These are phyloP conservation scores for Biscogniauxia sp. DNA, from an alignment of 2,329 filamentous ascomycete genomes.

Conservation along the genomic window DNA sequence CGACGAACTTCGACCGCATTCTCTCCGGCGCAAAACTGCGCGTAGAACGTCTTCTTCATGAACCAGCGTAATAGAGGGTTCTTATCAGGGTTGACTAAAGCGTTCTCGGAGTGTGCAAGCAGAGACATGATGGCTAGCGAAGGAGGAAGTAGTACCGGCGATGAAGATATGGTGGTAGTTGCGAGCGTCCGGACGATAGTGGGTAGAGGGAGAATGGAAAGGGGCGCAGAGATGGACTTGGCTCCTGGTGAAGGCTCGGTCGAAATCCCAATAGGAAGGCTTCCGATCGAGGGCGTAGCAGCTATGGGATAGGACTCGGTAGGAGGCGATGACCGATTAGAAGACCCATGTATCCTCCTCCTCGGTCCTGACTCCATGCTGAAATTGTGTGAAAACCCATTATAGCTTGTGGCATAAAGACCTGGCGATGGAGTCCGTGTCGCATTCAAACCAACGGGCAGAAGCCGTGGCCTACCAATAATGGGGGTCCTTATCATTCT, in stretches of 20 bases:
- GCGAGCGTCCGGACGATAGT: constrained; percentile 67
- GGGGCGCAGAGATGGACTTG: constrained; percentile 36
- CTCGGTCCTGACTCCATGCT: constrained; percentile 14
- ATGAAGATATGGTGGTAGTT: constrained; percentile 69
- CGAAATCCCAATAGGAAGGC: constrained; percentile 17
- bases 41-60: constrained; percentile 82
- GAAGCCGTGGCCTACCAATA: constrained; percentile 23
- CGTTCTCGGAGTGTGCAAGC: constrained; percentile 66
- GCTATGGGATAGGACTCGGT: constrained; percentile 16
- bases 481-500: constrained; percentile 24
- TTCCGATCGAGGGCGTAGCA: constrained; percentile 13
- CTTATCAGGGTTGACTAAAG: constrained; percentile 68
- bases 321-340: constrained; percentile 20
- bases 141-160: constrained; percentile 64
- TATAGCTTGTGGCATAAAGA: constrained; percentile 19
- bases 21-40: constrained; percentile 87
- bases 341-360: constrained; percentile 29
- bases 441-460: constrained; percentile 17
- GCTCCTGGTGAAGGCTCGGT: constrained; percentile 15
- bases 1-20: constrained; percentile 63
- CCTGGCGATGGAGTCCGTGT: constrained; percentile 18
- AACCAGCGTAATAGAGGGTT: constrained; percentile 70
- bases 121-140: constrained; percentile 66
- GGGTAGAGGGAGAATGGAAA: constrained; percentile 65
- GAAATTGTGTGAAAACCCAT: constrained; percentile 15